These are phyloP conservation scores for Ophiobolus disseminans DNA, from an alignment of 2,329 filamentous ascomycete genomes.

Conservation along the genomic window DNA sequence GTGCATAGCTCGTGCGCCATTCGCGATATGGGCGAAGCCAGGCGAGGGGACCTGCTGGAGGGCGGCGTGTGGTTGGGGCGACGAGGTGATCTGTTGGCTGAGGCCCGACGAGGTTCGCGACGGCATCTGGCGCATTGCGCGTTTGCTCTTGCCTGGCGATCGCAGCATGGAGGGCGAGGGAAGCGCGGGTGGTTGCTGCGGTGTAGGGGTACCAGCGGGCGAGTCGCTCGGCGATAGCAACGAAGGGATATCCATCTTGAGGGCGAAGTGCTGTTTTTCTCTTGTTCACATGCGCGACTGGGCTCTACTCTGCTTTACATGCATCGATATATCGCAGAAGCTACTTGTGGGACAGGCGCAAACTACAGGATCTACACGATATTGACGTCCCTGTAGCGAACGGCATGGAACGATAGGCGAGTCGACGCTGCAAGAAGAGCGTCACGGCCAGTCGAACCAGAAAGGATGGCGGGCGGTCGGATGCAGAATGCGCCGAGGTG, in stretches of 20 bases:
- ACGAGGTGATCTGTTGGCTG: constrained; percentile 51
- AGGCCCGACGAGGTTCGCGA: constrained; percentile 53
- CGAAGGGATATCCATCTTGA: constrained; percentile 58
- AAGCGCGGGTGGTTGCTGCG: constrained; percentile 33
- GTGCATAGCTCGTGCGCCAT: constrained; percentile 40
- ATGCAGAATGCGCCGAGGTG: constrained; percentile 20
- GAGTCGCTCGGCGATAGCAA: constrained; percentile 58
- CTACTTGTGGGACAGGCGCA: constrained; percentile 17
- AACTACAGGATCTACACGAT: constrained; percentile 21
- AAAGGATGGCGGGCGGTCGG: constrained; percentile 20
- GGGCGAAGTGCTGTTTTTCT: constrained; percentile 2
- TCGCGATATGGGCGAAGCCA: constrained; percentile 33
- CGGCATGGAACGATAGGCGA: constrained; percentile 30
- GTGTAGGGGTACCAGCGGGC: constrained; percentile 47
- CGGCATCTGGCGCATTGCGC: constrained; percentile 42
- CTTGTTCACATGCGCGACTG: not conserved
- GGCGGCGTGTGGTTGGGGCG: constrained; percentile 44
- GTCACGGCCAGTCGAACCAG: constrained; percentile 12
- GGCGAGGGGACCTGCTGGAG: constrained; percentile 45
- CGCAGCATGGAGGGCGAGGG: constrained; percentile 34
- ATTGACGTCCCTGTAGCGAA: constrained; percentile 20
- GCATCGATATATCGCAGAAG: not conserved
- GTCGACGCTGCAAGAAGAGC: constrained; percentile 14
- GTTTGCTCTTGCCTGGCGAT: constrained; percentile 43
- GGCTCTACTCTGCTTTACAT: not conserved